These are phyloP conservation scores for Colletotrichum falcatum DNA, from an alignment of 2,329 filamentous ascomycete genomes.

Conservation along the genomic window DNA sequence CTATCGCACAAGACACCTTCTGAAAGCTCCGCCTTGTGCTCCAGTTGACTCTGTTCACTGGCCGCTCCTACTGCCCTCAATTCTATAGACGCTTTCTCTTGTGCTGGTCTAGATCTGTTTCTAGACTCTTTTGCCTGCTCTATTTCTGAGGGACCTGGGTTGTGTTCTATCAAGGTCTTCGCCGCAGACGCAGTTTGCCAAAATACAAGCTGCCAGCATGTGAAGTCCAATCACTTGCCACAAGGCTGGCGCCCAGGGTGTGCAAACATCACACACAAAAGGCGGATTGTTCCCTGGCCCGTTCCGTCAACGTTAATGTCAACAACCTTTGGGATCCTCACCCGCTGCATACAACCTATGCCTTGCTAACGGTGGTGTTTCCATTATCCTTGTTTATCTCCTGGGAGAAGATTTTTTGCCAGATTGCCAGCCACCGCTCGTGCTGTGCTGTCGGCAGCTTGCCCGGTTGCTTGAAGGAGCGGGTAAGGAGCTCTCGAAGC, in stretches of 20 bases:
- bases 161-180: background rate
- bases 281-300: background rate
- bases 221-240: background rate
- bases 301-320: background rate
- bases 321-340: background rate
- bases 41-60: background rate
- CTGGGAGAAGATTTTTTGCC: slow-evolving; percentile 76
- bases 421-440: slow-evolving; percentile 79
- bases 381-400: slow-evolving; percentile 55
- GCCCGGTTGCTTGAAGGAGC: slow-evolving; percentile 76
- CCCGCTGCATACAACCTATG: slow-evolving; percentile 39
- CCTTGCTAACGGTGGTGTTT: slow-evolving; percentile 46
- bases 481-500: slow-evolving; percentile 80
- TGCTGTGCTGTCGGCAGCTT: slow-evolving; percentile 74
- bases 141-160: too few species aligned
- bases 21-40: background rate
- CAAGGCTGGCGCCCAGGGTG: background rate
- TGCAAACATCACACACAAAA: too few species aligned
- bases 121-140: background rate
- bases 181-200: background rate
- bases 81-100: background rate
- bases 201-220: background rate
- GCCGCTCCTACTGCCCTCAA: too few species aligned
- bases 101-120: background rate
- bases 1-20: background rate